Evolutionary conservation across 1,284 basidiomycete species (phyloP).

Genomic region (Blastosporella zonata): DNA sequence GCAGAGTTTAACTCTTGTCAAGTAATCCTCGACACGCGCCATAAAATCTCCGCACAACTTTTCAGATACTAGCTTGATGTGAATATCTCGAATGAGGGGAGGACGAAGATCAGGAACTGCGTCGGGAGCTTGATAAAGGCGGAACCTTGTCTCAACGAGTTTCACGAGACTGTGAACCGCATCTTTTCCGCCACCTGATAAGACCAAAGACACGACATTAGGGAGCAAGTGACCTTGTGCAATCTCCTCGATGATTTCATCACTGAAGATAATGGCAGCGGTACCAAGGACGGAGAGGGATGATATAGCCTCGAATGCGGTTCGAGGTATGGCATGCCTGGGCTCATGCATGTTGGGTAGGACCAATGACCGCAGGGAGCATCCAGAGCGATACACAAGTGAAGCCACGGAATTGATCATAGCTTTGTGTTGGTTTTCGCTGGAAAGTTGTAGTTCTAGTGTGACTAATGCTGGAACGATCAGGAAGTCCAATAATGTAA

Average conservation of each 20-base stretch:
- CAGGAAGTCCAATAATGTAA: not conserved
- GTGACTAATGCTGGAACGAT: not conserved
- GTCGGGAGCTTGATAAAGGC: not conserved
- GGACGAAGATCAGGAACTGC: too few species aligned
- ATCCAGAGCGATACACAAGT: not conserved
- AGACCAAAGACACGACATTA: too few species aligned
- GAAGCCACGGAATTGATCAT: not conserved
- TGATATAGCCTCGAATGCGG: not conserved
- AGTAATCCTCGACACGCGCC: too few species aligned
- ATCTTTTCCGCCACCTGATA: too few species aligned
- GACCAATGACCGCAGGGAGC: not conserved
- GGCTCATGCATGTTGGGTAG: not conserved
- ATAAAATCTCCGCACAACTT: too few species aligned
- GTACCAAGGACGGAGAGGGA: too few species aligned
- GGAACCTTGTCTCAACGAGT: too few species aligned
- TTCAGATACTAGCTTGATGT: too few species aligned
- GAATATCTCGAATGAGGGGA: too few species aligned
- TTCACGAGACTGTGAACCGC: too few species aligned
- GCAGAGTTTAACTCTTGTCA: too few species aligned
- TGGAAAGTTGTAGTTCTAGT: not conserved
- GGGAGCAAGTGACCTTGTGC: not conserved
- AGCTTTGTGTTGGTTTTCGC: not conserved
- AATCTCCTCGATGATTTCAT: not conserved
- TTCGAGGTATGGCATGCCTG: not conserved
- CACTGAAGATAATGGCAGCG: not conserved